These are phyloP conservation scores for Umbelopsis vinacea DNA, from an alignment of 192 early-diverging fungal species.

Conservation along the genomic window DNA sequence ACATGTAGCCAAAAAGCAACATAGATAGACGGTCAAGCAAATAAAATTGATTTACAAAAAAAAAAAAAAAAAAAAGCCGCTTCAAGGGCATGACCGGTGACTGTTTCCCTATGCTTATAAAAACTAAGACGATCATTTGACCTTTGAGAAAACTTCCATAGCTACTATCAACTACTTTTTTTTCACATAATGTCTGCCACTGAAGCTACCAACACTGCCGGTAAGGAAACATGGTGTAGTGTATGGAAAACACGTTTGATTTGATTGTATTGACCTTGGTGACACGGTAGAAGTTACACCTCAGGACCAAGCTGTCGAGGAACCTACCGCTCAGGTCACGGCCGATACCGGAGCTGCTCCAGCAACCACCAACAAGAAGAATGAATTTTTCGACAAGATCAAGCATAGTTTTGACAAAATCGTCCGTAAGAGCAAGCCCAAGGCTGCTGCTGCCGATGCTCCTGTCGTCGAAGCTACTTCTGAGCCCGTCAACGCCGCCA, in stretches of 20 bases:
- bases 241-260: not conserved
- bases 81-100: conserved; percentile 11
- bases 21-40: not conserved
- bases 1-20: conserved; percentile 15
- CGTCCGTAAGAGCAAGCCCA: not conserved
- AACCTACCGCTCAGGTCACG: not conserved
- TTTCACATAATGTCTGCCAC: conserved; percentile 4
- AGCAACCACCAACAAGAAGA: conserved; percentile 7
- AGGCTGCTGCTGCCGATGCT: not conserved
- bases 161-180: not conserved
- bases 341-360: conserved; percentile 17
- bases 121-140: conserved; percentile 9
- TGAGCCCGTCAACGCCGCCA: not conserved
- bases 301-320: conserved; percentile 6
- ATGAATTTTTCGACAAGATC: conserved; percentile 12
- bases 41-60: not conserved
- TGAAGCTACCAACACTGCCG: conserved; percentile 7
- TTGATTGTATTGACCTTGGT: too few species aligned
- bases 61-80: not conserved
- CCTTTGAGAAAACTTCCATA: conserved; percentile 19
- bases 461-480: not conserved
- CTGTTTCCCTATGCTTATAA: not conserved
- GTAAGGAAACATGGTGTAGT: not conserved
- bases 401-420: conserved; percentile 3
- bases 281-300: too few species aligned